Evolutionary conservation across 257 asterid genomes (phyloP).

Genomic region (Jacaranda mimosifolia): DNA sequence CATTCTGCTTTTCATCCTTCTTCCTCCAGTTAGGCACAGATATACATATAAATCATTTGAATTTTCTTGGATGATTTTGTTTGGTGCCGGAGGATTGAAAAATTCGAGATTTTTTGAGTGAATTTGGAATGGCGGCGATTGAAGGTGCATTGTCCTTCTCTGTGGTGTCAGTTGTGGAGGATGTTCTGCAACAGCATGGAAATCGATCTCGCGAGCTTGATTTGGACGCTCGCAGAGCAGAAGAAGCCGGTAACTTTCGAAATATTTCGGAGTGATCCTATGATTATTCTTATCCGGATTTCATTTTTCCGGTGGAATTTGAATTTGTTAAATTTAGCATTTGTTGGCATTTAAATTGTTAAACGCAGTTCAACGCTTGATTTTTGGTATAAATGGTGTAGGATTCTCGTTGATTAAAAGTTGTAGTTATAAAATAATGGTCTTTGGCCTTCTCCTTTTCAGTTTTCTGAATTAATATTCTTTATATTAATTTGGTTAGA

Average conservation of each 20-base stretch:
- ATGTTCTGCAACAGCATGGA: slow-evolving; percentile 91
- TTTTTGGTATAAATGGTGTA: background rate
- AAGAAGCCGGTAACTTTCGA: slow-evolving; percentile 74
- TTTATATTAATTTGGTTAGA: background rate
- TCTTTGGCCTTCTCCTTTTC: background rate
- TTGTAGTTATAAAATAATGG: background rate
- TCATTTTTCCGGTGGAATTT: slow-evolving; percentile 3
- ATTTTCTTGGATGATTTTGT: slow-evolving; percentile 28
- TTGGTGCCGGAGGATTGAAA: slow-evolving; percentile 33
- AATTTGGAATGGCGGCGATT: slow-evolving; percentile 56
- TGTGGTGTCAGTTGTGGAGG: slow-evolving; percentile 84
- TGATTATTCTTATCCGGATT: background rate
- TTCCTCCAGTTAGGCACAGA: background rate
- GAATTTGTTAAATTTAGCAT: background rate
- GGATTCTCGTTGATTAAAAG: background rate
- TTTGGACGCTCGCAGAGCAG: slow-evolving; percentile 93
- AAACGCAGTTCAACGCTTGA: background rate
- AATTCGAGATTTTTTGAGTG: background rate
- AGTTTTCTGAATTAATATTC: background rate
- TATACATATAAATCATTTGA: background rate
- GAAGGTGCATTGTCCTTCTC: slow-evolving; percentile 73
- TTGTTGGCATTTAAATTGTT: background rate
- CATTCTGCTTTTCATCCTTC: background rate
- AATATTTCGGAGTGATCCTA: slow-evolving; percentile 4
- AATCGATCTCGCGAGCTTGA: slow-evolving; percentile 71